phyloP scores from a whole-genome alignment of 2,329 filamentous ascomycete genomes.

The Cadophora sp. region DNA sequence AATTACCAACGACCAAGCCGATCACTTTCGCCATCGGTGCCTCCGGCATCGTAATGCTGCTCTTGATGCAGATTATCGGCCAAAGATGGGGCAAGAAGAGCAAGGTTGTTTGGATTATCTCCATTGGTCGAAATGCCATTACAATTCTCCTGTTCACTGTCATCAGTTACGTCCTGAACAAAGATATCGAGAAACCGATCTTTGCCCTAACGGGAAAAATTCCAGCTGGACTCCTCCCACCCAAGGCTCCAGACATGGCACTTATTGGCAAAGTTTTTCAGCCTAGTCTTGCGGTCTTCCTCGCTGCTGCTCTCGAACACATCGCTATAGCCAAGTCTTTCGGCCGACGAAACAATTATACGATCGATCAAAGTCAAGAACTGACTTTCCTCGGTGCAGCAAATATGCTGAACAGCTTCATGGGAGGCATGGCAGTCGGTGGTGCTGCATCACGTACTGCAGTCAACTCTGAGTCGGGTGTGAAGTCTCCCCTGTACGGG shows the following conservation, averaged over 20 bases:
- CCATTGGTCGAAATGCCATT: slow-evolving; percentile 66
- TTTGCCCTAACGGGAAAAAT: slow-evolving; percentile 65
- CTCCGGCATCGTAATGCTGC: slow-evolving; percentile 61
- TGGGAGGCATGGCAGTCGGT: slow-evolving; percentile 66
- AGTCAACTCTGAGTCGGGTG: slow-evolving; percentile 69
- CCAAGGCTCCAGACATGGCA: slow-evolving; percentile 53
- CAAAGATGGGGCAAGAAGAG: slow-evolving; percentile 64
- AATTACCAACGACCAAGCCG: slow-evolving; percentile 60
- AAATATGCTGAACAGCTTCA: slow-evolving; percentile 70
- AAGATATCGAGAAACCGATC: slow-evolving; percentile 37
- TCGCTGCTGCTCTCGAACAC: slow-evolving; percentile 57
- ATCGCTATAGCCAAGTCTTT: slow-evolving; percentile 70
- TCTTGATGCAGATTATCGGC: slow-evolving; percentile 55
- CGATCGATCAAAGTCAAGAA: slow-evolving; percentile 69
- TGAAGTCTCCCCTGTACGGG: slow-evolving; percentile 66
- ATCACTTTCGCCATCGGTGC: slow-evolving; percentile 62
- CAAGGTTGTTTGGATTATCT: slow-evolving; percentile 64
- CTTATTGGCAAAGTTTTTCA: slow-evolving; percentile 61
- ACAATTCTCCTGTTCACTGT: slow-evolving; percentile 67
- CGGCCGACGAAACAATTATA: slow-evolving; percentile 65
- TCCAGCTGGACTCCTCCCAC: slow-evolving; percentile 60
- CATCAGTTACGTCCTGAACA: slow-evolving; percentile 68
- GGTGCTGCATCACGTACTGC: slow-evolving; percentile 72
- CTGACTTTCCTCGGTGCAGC: slow-evolving; percentile 67
- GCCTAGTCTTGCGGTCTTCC: slow-evolving; percentile 64